phyloP scores from a whole-genome alignment of 2,329 filamentous ascomycete genomes.

The Claviceps pazoutovae region DNA sequence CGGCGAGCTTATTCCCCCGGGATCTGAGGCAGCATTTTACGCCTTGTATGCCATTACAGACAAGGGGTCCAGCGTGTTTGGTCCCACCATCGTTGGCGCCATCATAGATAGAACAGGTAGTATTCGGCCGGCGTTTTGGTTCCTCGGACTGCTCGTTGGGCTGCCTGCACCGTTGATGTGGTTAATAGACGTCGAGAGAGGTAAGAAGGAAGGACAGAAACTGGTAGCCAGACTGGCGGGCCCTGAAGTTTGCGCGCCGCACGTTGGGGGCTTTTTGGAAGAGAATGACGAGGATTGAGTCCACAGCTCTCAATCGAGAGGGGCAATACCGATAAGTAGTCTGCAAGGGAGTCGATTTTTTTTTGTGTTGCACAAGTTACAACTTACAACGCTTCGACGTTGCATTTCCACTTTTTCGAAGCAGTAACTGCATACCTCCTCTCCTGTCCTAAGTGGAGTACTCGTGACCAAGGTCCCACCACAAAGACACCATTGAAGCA shows the following conservation, averaged over 20 bases:
- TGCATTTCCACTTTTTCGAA: no score
- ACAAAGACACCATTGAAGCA: no score
- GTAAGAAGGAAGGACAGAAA: constrained; percentile 52
- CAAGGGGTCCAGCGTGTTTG: constrained; percentile 88
- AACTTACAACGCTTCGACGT: no score
- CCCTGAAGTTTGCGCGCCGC: constrained; percentile 22
- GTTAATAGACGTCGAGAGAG: constrained; percentile 71
- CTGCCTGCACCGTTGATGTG: constrained; percentile 74
- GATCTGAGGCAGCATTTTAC: constrained; percentile 91
- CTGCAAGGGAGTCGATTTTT: not conserved
- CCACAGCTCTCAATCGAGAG: not conserved
- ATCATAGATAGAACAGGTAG: constrained; percentile 78
- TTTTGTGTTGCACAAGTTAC: no score
- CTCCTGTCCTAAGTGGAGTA: no score
- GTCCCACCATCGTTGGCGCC: constrained; percentile 80
- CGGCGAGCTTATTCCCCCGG: constrained; percentile 84
- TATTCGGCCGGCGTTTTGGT: constrained; percentile 82
- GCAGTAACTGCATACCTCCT: no score
- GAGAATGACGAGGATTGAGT: constrained; percentile 12
- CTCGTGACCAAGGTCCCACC: no score
- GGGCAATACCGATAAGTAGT: not conserved
- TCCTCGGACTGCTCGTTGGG: constrained; percentile 72
- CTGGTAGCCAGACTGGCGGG: constrained; percentile 48
- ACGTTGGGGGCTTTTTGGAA: constrained; percentile 1
- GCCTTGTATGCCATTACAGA: constrained; percentile 95